Evolutionary conservation across 1,284 basidiomycete species (phyloP).

Genomic region (Melampsora occidentalis): DNA sequence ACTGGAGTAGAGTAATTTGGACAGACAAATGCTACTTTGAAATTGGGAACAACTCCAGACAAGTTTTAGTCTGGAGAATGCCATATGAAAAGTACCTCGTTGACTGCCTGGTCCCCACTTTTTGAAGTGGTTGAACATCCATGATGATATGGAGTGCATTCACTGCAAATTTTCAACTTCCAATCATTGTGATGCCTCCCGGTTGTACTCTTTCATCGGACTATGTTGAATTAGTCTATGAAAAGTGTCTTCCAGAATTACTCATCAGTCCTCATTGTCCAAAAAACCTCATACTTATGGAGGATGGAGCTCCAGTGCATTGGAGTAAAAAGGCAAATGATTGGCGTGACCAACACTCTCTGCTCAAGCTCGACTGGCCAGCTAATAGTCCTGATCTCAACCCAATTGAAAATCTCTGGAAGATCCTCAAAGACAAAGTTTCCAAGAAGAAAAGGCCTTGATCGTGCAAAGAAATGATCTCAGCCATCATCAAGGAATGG

Average conservation of each 20-base stretch:
- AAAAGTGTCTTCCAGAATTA: neutral
- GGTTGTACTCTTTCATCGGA: neutral
- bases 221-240: neutral
- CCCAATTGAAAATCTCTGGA: conserved; percentile 33
- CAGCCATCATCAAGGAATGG: conserved; percentile 14
- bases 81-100: conserved; percentile 7
- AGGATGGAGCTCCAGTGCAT: conserved; percentile 18
- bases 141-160: neutral
- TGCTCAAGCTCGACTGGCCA: conserved; percentile 11
- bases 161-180: neutral
- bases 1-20: conserved; percentile 6
- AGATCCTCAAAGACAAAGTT: conserved; percentile 20
- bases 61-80: neutral
- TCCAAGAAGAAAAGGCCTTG: conserved; percentile 1
- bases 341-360: neutral
- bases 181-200: neutral
- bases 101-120: too few species aligned
- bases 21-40: conserved; percentile 25
- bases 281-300: conserved; percentile 13
- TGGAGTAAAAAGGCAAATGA: neutral
- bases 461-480: neutral
- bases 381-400: conserved; percentile 19
- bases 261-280: neutral
- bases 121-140: neutral
- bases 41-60: conserved; percentile 1